Evolutionary conservation across 2,329 filamentous ascomycete genomes (phyloP), one percentile per base, ranked within the genome.

Genomic region (Hymenoscyphus repandus): DNA sequence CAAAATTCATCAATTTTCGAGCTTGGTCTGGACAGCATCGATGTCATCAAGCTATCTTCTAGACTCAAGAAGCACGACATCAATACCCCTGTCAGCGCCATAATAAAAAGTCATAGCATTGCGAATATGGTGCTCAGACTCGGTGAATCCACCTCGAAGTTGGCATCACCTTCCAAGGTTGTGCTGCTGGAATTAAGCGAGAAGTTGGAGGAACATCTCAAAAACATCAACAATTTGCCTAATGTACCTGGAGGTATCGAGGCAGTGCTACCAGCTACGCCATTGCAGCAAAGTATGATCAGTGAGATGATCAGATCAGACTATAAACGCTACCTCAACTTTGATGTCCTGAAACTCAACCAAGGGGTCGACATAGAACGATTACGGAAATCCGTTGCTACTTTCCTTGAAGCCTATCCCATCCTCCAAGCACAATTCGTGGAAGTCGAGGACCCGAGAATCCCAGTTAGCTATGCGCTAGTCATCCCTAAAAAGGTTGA

Each of bases 21-120:
- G 59, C 76, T 96, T 31, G 91, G 91, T 0, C 76, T 96, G 6
- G 92, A 96, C 71, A 96, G 91, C 62, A 95, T 96, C 51, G 91
- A 96, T 67, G 80, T 86, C 1, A 92, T 96, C 66, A 95, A 90
- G 61, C 71, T 96, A 0, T 86, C 88, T 0, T 83, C 89, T 0
- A 78, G 82, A 47, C 73, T 96, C 1, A 86, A 79, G 56, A 78
- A 76, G 40, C 68, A 69, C 4, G 78, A 76, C 0, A 70, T 93
- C 17, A 64, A 70, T 0, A 66, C 95, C 10, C 72, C 84, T 0
- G 82, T 91, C n/a, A 88, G 88, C 58, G 74, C 76, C n/a, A 83
- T 96, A 18, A 86, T 95, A 76, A 83, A 79, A 47, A 75, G 75
- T 3, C 81, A 86, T 46, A 89, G 79, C 0, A 83, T 96, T 33